phyloP scores from a whole-genome alignment of 257 asterid species.

The Solanum paucissectum region DNA sequence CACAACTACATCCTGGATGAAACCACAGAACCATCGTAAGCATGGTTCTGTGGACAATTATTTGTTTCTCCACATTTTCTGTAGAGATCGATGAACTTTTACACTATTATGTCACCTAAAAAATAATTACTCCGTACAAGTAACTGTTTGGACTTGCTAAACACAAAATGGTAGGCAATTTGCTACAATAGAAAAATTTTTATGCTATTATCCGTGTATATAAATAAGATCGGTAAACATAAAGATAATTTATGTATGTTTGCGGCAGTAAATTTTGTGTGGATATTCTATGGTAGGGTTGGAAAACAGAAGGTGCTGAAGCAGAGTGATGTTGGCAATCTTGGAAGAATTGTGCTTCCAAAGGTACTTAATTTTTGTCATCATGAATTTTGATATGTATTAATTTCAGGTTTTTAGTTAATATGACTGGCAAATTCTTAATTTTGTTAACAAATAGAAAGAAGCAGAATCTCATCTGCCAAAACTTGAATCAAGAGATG shows the following conservation, averaged over 20 bases:
- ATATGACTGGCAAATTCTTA: neutral
- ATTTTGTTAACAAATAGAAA: conserved; percentile 28
- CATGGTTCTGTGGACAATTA: conserved; percentile 18
- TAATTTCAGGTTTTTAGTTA: neutral
- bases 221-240: neutral
- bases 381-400: neutral
- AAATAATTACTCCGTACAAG: no score
- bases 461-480: conserved; percentile 91
- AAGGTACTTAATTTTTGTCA: conserved; percentile 29
- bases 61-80: neutral
- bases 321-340: conserved; percentile 45
- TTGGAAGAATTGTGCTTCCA: conserved; percentile 25
- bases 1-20: no score
- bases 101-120: no score
- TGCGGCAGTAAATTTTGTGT: neutral
- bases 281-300: conserved; percentile 16
- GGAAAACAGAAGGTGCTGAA: conserved; percentile 87
- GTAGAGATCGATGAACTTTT: neutral
- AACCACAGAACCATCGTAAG: neutral
- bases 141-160: no score
- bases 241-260: neutral
- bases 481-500: conserved; percentile 75
- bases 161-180: no score
- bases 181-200: no score
- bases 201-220: neutral